Evolutionary conservation across 83 land plant species (phyloP).

Genomic region (Thuja plicata): DNA sequence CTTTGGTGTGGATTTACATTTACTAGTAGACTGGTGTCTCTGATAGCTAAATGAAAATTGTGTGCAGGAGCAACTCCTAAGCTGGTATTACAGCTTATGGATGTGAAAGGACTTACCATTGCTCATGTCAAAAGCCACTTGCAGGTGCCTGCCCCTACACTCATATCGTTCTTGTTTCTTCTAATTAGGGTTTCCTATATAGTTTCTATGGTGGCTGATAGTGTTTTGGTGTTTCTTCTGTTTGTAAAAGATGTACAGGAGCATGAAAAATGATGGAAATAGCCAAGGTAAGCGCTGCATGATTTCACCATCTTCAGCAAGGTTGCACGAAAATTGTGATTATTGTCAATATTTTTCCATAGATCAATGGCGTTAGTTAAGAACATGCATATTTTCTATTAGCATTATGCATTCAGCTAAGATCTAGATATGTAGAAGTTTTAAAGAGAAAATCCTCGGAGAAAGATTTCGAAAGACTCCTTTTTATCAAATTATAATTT

Average conservation of each 20-base stretch:
- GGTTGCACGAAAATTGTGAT: background rate
- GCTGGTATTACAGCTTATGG: conserved; percentile 73
- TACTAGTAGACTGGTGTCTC: no score
- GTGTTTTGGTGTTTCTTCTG: background rate
- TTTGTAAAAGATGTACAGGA: conserved; percentile 49
- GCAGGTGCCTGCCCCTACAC: conserved; percentile 29
- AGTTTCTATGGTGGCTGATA: background rate
- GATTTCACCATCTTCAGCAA: background rate
- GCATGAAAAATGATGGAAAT: conserved; percentile 48
- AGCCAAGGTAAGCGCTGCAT: conserved; percentile 30
- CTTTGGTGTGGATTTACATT: no score
- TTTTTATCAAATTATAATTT: background rate
- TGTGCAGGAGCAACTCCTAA: conserved; percentile 71
- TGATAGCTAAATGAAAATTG: background rate
- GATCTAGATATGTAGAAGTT: background rate
- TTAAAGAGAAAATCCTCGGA: background rate
- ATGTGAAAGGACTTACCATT: conserved; percentile 75
- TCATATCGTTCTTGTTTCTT: background rate
- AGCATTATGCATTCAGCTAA: background rate
- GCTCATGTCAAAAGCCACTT: conserved; percentile 85
- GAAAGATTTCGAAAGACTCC: background rate
- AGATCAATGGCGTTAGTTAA: background rate
- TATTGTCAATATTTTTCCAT: no score
- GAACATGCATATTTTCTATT: background rate
- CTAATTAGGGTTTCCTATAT: background rate